Percentiles rank a stretch among this genome's conserved stretches.
These are phyloP conservation scores for Tolypocladium ovalisporum DNA, from an alignment of 2,329 filamentous ascomycete genomes.

Conservation along the genomic window DNA sequence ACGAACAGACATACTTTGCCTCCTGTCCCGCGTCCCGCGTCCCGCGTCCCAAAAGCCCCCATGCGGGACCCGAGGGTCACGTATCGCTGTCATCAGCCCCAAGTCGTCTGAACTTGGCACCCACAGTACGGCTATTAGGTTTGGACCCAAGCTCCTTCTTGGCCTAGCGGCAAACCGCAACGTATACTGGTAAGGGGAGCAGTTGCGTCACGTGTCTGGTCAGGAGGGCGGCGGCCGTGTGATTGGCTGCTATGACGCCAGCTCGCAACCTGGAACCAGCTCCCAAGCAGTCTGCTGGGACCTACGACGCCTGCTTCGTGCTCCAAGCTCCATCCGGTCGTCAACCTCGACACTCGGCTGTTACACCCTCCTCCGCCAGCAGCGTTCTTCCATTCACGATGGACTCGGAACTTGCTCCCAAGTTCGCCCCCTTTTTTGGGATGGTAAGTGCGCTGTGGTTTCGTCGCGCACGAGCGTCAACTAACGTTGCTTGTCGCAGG, in stretches of 20 bases:
- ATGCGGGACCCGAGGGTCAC: neutral
- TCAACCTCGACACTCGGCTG: neutral
- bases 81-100: neutral
- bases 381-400: constrained; percentile 24
- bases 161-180: neutral
- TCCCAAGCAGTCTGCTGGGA: neutral
- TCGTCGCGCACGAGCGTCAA: constrained; percentile 1
- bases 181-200: neutral
- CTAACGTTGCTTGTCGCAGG: constrained; percentile 34
- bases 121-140: neutral
- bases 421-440: constrained; percentile 80
- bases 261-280: neutral
- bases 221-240: neutral
- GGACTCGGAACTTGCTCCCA: constrained; percentile 56
- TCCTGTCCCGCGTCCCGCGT: neutral
- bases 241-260: constrained; percentile 4
- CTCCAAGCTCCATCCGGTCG: neutral
- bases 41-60: neutral
- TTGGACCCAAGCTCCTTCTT: neutral
- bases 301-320: neutral
- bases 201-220: constrained; percentile 2
- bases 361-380: neutral
- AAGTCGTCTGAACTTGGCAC: neutral
- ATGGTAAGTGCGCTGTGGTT: constrained; percentile 50
- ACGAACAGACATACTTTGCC: neutral